A percentile compares a stretch with the other conserved stretches of the same genome.
These are phyloP conservation scores for Eimeria necatrix DNA, from an alignment of 169 alveolate species.

Conservation along the genomic window DNA sequence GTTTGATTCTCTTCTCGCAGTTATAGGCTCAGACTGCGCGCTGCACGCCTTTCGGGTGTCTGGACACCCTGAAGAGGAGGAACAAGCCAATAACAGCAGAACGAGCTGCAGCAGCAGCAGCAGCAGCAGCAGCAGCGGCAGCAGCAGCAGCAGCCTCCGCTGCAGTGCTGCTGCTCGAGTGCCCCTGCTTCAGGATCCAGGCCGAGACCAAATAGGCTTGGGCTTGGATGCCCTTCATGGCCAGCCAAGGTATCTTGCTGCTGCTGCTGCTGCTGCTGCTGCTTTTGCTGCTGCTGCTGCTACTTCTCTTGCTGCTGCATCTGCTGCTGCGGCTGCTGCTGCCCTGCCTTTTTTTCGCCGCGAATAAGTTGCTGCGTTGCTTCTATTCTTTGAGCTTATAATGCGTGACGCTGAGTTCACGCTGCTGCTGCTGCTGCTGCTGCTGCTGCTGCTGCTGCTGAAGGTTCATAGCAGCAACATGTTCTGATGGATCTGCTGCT, in stretches of 20 bases:
- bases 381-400: too few species aligned
- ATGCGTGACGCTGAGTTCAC: background rate
- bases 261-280: constrained; percentile 24
- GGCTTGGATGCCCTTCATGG: background rate
- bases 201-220: background rate
- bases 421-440: background rate
- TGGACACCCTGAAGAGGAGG: background rate
- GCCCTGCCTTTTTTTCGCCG: background rate
- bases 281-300: constrained; percentile 6
- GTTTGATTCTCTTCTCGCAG: background rate
- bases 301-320: background rate
- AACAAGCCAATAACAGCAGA: constrained; percentile 10
- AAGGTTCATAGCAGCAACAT: constrained; percentile 14
- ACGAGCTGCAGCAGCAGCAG: background rate
- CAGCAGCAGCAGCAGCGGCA: constrained; percentile 7
- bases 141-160: constrained; percentile 33
- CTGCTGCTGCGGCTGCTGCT: too few species aligned
- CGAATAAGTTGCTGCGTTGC: background rate
- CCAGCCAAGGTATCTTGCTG: background rate
- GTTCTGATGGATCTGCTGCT: constrained; percentile 43
- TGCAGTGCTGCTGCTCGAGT: background rate
- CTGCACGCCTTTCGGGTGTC: constrained; percentile 24
- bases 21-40: constrained; percentile 49
- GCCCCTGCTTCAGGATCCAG: background rate
- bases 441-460: constrained; percentile 34